phyloP scores from a whole-genome alignment of 2,329 filamentous ascomycete genomes.

The Curvularia sp. region DNA sequence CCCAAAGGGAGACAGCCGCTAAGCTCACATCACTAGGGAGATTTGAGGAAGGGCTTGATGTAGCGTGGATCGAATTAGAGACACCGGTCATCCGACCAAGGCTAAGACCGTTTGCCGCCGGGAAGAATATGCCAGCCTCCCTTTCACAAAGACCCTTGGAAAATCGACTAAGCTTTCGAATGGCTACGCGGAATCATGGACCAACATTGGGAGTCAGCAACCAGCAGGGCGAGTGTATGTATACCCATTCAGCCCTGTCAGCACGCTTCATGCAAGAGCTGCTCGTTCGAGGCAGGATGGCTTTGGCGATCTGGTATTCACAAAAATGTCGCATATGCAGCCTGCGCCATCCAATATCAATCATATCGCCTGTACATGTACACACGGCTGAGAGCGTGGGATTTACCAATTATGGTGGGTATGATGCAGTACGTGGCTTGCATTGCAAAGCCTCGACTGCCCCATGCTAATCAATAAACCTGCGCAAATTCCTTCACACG shows the following conservation, averaged over 20 bases:
- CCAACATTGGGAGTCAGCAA: neutral
- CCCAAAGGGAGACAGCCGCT: conserved; percentile 8
- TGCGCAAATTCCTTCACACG: neutral
- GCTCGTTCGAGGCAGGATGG: conserved; percentile 23
- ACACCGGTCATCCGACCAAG: conserved; percentile 13
- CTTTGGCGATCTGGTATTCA: conserved; percentile 12
- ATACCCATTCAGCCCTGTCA: conserved; percentile 8
- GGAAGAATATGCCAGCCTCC: neutral
- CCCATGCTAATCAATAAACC: neutral
- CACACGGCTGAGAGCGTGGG: conserved; percentile 18
- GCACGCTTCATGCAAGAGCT: conserved; percentile 16
- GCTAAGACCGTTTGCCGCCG: conserved; percentile 1
- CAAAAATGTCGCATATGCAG: conserved; percentile 14
- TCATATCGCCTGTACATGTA: conserved; percentile 4
- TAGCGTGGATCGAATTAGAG: conserved; percentile 12
- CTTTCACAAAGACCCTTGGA: conserved; percentile 10
- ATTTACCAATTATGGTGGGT: conserved; percentile 1
- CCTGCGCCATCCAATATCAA: conserved; percentile 17
- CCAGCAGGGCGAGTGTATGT: conserved; percentile 4
- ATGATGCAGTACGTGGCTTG: conserved; percentile 16
- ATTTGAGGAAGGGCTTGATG: conserved; percentile 11
- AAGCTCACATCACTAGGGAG: conserved; percentile 16
- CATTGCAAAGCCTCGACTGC: neutral
- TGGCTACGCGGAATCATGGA: neutral
- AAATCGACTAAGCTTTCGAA: neutral